phyloP scores from a whole-genome alignment of 768 basidiomycete genomes.

The Naematelia aurantialba region DNA sequence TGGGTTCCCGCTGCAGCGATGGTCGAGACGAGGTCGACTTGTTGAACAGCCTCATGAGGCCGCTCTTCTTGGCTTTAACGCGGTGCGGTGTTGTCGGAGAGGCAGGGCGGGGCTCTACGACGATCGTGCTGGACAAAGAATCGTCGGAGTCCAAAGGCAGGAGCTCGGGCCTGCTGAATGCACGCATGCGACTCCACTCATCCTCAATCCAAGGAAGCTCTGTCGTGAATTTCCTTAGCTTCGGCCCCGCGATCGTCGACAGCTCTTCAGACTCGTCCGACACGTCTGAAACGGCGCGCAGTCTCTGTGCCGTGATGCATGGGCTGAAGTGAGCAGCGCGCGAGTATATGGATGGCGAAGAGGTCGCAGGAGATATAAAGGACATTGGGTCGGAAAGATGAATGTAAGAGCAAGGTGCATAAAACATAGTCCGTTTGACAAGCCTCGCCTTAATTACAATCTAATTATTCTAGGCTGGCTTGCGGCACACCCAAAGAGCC shows the following conservation, averaged over 20 bases:
- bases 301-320: background rate
- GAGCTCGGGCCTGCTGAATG: too few species aligned
- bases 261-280: conserved; percentile 1
- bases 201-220: conserved; percentile 21
- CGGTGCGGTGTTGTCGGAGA: background rate
- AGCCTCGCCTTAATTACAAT: background rate
- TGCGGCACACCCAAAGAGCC: conserved; percentile 42
- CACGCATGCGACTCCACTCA: too few species aligned
- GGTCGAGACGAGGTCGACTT: background rate
- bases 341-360: conserved; percentile 30
- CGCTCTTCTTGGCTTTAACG: background rate
- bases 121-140: too few species aligned
- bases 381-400: too few species aligned
- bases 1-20: background rate
- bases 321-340: conserved; percentile 12
- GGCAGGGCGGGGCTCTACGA: too few species aligned
- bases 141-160: too few species aligned
- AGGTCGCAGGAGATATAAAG: conserved; percentile 14
- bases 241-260: conserved; percentile 23
- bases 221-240: conserved; percentile 15
- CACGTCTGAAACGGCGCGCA: conserved; percentile 5
- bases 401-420: conserved; percentile 8
- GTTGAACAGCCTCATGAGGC: background rate
- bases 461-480: conserved; percentile 30
- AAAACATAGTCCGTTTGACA: too few species aligned